These are phyloP conservation scores for Aphanomyces stellatus DNA, from an alignment of 352 stramenopile genomes.

Conservation along the genomic window DNA sequence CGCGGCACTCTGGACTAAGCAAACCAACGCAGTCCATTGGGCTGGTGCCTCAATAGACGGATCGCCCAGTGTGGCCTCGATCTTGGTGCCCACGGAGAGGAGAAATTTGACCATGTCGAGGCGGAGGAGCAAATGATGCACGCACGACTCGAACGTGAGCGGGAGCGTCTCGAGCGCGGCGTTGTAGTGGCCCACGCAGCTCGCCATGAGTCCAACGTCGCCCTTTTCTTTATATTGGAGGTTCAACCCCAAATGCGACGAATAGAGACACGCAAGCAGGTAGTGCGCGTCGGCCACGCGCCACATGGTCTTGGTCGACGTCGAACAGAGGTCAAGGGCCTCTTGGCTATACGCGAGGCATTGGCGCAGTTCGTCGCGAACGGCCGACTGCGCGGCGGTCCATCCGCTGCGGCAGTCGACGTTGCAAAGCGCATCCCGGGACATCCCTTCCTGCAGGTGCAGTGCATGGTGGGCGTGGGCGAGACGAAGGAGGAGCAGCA, in stretches of 20 bases:
- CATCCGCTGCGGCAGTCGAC: background rate
- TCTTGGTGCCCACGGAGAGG: slow-evolving; percentile 1
- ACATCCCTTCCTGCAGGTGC: slow-evolving; percentile 10
- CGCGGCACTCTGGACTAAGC: background rate
- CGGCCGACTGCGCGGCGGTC: background rate
- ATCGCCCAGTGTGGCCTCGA: background rate
- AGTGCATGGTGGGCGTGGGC: slow-evolving; percentile 15
- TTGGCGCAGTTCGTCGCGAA: background rate
- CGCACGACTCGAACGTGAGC: background rate
- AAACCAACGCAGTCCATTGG: background rate
- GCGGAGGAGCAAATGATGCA: slow-evolving; percentile 8
- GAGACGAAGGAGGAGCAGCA: slow-evolving; percentile 9
- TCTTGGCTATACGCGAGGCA: slow-evolving; percentile 1
- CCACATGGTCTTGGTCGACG: background rate
- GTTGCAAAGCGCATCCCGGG: background rate
- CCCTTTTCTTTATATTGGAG: background rate
- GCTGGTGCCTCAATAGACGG: background rate
- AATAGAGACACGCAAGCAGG: slow-evolving; percentile 1
- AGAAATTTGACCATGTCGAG: slow-evolving; percentile 17
- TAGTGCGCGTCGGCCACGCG: slow-evolving; percentile 16
- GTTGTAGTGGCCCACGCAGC: background rate
- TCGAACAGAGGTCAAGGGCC: background rate
- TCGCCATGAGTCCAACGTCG: background rate
- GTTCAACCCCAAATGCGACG: background rate
- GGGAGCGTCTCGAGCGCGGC: background rate